Evolutionary conservation across 1,284 basidiomycete species (phyloP).

Genomic region (Porphyrellus sp.): DNA sequence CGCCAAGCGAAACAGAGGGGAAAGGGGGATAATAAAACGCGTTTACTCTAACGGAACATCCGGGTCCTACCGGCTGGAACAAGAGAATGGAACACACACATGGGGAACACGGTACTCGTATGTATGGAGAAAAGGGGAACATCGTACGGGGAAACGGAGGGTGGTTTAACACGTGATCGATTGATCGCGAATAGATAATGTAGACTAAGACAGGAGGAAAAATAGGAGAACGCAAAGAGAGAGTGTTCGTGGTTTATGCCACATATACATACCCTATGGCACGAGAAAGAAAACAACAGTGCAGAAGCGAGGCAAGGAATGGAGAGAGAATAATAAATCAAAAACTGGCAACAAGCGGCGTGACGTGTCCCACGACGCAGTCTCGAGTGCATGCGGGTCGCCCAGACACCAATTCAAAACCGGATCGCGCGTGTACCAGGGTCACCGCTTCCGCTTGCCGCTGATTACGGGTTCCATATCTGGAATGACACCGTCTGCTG

Average conservation of each 20-base stretch:
- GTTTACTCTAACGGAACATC: no score
- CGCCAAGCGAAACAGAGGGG: no score
- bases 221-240: neutral
- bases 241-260: no score
- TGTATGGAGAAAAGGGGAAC: no score
- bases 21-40: no score
- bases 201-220: neutral
- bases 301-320: neutral
- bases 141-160: neutral
- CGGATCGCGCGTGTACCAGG: neutral
- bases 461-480: conserved; percentile 34
- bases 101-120: no score
- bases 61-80: no score
- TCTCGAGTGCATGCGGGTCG: neutral
- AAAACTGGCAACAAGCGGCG: neutral
- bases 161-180: neutral
- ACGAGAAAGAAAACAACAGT: neutral
- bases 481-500: conserved; percentile 1
- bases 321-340: neutral
- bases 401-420: neutral
- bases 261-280: no score
- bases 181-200: neutral
- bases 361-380: no score
- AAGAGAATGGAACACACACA: neutral
- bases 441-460: conserved; percentile 46